Percentiles rank a stretch among this genome's conserved stretches.
phyloP scores from a whole-genome alignment of 345 rosid genomes.

The Kernera saxatilis region DNA sequence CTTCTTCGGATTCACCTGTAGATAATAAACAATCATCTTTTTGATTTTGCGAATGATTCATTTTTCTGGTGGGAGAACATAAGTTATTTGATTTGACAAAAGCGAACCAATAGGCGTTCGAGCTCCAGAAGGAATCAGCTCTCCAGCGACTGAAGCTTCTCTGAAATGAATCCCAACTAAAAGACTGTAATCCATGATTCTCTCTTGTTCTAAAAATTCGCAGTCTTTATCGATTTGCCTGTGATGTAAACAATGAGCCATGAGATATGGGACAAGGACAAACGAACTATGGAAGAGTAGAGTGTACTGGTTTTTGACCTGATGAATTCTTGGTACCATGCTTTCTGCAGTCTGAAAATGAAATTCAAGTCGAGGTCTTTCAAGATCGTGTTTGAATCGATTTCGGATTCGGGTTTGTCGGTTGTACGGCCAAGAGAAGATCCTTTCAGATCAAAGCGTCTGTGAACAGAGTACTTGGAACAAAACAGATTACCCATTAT shows the following conservation, averaged over 20 bases:
- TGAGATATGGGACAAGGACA: background rate
- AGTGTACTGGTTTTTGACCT: constrained; percentile 14
- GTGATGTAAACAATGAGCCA: constrained; percentile 12
- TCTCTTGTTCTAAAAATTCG: constrained; percentile 88
- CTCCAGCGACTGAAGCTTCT: constrained; percentile 58
- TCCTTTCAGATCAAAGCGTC: constrained; percentile 92
- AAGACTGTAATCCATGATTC: constrained; percentile 96
- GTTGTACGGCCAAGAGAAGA: constrained; percentile 93
- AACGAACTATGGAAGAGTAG: background rate
- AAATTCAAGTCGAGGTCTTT: constrained; percentile 89
- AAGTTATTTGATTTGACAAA: background rate
- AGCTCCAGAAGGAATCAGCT: constrained; percentile 64
- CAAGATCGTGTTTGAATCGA: constrained; percentile 67
- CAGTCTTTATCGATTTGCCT: constrained; percentile 94
- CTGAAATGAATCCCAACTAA: constrained; percentile 88
- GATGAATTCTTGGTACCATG: constrained; percentile 76
- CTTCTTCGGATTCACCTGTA: constrained; percentile 34
- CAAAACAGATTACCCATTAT: constrained; percentile 96
- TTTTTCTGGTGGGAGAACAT: background rate
- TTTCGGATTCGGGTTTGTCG: constrained; percentile 72
- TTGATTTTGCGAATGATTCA: background rate
- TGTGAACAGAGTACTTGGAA: constrained; percentile 67
- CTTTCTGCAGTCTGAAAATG: constrained; percentile 67
- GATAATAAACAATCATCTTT: background rate
- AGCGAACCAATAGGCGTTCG: constrained; percentile 36